phyloP scores from a whole-genome alignment of 1,139 yeast genomes.

The Zygoascus meyerae region DNA sequence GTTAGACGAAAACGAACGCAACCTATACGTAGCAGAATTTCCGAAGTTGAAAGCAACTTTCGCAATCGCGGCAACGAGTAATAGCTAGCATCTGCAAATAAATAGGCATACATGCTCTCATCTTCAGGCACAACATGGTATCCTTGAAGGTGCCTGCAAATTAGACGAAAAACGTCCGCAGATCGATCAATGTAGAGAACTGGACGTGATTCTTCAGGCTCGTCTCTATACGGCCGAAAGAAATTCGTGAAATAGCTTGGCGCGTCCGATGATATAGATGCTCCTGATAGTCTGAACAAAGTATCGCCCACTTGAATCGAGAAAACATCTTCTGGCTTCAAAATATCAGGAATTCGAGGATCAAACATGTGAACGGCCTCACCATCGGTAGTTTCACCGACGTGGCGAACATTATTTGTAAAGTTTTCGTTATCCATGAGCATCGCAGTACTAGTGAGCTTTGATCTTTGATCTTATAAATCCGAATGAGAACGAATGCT shows the following conservation, averaged over 20 bases:
- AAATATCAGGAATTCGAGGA: slow-evolving; percentile 49
- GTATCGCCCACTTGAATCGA: slow-evolving; percentile 68
- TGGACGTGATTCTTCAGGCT: slow-evolving; percentile 30
- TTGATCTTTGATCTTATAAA: not conserved
- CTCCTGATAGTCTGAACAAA: slow-evolving; percentile 53
- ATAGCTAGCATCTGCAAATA: slow-evolving; percentile 70
- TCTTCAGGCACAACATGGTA: slow-evolving; percentile 55
- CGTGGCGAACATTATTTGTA: not conserved
- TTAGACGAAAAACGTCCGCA: slow-evolving; percentile 61
- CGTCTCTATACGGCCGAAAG: slow-evolving; percentile 31
- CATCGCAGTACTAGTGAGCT: not conserved
- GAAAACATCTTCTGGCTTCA: slow-evolving; percentile 63
- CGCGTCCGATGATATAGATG: slow-evolving; percentile 75
- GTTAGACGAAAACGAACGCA: slow-evolving; percentile 55
- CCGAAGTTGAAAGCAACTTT: slow-evolving; percentile 45
- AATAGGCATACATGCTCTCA: slow-evolving; percentile 55
- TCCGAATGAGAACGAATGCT: too few relatives aligned
- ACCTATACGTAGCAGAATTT: slow-evolving; percentile 59
- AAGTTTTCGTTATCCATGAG: slow-evolving; percentile 3
- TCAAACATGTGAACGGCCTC: slow-evolving; percentile 28
- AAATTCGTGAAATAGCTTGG: slow-evolving; percentile 47
- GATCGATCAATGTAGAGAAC: slow-evolving; percentile 70
- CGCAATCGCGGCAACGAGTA: slow-evolving; percentile 58
- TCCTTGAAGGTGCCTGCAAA: slow-evolving; percentile 63
- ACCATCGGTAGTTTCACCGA: slow-evolving; percentile 1